These are phyloP conservation scores for Geoglossum glabrum DNA, from an alignment of 495 filamentous ascomycete genomes.

Conservation along the genomic window DNA sequence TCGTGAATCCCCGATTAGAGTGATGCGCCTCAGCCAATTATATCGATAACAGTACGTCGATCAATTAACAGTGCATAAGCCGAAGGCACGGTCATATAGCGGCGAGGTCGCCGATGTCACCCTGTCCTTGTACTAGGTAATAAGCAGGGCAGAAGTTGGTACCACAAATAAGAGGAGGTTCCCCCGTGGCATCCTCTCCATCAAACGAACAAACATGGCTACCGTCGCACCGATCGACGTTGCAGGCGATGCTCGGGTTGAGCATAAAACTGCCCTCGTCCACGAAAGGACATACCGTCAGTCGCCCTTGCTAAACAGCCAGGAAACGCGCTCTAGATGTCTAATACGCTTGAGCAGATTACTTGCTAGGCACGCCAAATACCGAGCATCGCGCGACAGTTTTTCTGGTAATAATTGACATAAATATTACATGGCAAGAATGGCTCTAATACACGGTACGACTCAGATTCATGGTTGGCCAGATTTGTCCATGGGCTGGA, in stretches of 20 bases:
- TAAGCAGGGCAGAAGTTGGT: background rate
- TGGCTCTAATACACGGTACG: background rate
- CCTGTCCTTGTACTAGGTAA: too few relatives aligned
- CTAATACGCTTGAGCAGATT: constrained; percentile 22
- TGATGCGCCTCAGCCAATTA: too few relatives aligned
- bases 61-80: too few relatives aligned
- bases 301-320: background rate
- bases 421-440: background rate
- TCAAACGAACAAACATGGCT: background rate
- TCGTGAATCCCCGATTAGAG: too few relatives aligned
- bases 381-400: constrained; percentile 35
- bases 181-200: background rate
- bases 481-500: constrained; percentile 54
- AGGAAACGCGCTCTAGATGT: background rate
- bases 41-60: too few relatives aligned
- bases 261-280: constrained; percentile 36
- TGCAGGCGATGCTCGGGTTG: constrained; percentile 25
- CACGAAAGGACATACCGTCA: constrained; percentile 41
- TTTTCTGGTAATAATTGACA: constrained; percentile 31
- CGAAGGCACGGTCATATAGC: too few relatives aligned
- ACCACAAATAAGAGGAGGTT: background rate
- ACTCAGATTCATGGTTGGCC: constrained; percentile 43
- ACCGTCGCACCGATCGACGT: background rate
- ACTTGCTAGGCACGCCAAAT: constrained; percentile 41
- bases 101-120: too few relatives aligned